These are phyloP conservation scores for Carpinus fangiana DNA, from an alignment of 306 rosid genomes.

Conservation along the genomic window DNA sequence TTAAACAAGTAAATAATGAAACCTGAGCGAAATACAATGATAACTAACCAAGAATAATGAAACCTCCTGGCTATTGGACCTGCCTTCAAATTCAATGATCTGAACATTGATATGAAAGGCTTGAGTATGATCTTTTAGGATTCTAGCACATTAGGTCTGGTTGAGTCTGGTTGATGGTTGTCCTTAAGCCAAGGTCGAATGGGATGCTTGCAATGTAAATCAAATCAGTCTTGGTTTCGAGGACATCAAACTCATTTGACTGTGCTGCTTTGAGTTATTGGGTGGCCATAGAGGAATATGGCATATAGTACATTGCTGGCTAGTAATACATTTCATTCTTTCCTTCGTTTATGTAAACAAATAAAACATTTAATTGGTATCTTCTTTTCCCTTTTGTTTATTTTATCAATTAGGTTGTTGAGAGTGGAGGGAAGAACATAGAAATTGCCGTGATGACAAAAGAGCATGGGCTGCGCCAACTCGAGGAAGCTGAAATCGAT, in stretches of 20 bases:
- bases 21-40: background rate
- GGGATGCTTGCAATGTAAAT: background rate
- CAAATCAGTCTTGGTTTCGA: background rate
- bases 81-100: background rate
- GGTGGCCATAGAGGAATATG: background rate
- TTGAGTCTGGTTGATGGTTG: background rate
- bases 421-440: conserved; percentile 63
- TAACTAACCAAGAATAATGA: background rate
- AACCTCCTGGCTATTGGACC: background rate
- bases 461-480: conserved; percentile 54
- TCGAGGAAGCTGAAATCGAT: conserved; percentile 64
- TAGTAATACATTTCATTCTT: background rate
- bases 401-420: conserved; percentile 48
- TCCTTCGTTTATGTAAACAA: background rate
- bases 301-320: background rate
- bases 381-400: background rate
- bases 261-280: background rate
- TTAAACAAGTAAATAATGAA: background rate
- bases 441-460: conserved; percentile 63
- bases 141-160: background rate
- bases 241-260: background rate
- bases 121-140: background rate
- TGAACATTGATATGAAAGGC: background rate
- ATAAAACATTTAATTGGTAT: background rate
- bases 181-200: background rate